Conservation (phyloP, 306 rosid genomes). For the Dicorynia guianensis region DNA sequence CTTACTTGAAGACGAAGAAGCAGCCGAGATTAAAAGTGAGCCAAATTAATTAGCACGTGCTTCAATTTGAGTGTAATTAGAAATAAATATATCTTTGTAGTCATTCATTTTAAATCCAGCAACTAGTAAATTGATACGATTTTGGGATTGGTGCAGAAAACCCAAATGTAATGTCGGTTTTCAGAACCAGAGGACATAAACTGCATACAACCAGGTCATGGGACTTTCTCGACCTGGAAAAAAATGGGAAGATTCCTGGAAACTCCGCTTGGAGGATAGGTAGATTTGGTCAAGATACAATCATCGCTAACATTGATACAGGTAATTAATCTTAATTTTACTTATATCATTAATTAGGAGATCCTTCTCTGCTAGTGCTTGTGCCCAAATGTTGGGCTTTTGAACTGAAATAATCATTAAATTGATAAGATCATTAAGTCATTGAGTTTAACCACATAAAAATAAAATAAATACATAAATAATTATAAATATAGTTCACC, state of each 20-base stretch:
- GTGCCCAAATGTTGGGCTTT: no score
- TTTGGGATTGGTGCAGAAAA: slow-evolving; percentile 36
- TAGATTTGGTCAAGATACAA: slow-evolving; percentile 27
- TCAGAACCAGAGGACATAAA: slow-evolving; percentile 56
- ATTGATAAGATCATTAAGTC: no score
- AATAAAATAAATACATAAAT: no score
- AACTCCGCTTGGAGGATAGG: no score
- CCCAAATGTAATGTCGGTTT: slow-evolving; percentile 65
- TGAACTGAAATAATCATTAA: background rate
- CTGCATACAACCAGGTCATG: slow-evolving; percentile 80
- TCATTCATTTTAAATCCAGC: no score
- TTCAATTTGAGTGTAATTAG: background rate
- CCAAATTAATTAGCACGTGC: background rate
- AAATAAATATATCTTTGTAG: no score
- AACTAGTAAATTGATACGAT: background rate
- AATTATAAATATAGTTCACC: no score
- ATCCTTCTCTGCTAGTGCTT: no score
- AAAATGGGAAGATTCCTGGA: no score
- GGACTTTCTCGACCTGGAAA: slow-evolving; percentile 38
- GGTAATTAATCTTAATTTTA: slow-evolving; percentile 13
- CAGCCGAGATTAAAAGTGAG: slow-evolving; percentile 58
- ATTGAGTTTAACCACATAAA: no score
- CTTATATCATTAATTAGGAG: no score
- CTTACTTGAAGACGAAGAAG: slow-evolving; percentile 64
- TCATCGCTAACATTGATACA: slow-evolving; percentile 48